Base-by-base conservation (phyloP, 2,329 filamentous ascomycete genomes). In the Fusarium duplospermum region DNA sequence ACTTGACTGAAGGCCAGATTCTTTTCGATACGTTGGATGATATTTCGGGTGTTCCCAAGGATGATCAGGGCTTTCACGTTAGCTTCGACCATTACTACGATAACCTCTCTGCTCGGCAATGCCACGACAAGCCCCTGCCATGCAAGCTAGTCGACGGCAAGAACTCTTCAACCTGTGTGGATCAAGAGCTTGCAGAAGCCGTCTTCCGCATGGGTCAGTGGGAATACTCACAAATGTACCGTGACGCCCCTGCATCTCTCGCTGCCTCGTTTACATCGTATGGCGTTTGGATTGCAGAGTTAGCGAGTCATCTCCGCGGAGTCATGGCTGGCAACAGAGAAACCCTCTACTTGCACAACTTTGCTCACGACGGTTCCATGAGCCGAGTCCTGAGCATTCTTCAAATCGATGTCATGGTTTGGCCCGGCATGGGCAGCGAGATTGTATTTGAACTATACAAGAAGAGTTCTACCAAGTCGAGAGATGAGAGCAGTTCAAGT, bases 21-120 rank as follows among this genome's bases (percentile, higher is more conserved):
- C 84, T 96, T 0, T 93, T 89, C 78, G 77, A 81, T 7, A 82
- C 81, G 0, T 88, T 96, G 0, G 94, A 96, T 77, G 80, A 84
- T 47, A 87, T 96, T 54, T 94, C 92, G 0, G 92, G 92, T 33
- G 88, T 96, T 1, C 79, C 87, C 0, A 70, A 85, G 0, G 82
- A 81, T 36, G 88, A 91, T 69, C 78, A 80, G 0, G 91, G 86
- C 4, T 96, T 94, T 85, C 93, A 96, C 78, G 86, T 83, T 45
- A 91, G 88, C 62, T 92, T 93, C 76, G 94, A 96, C 79, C 94
- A 95, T 81, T 96, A 96, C 84, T 96, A 92, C 77, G 94, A 96
- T 80, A 96, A 95, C 78, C 87, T 96, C 2, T 94, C 93, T 0
- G 92, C 93, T 0, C 88, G 93, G 0, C 92, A 94, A 79, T 96